phyloP scores from a whole-genome alignment of 345 rosid genomes.

The Acer campestre region DNA sequence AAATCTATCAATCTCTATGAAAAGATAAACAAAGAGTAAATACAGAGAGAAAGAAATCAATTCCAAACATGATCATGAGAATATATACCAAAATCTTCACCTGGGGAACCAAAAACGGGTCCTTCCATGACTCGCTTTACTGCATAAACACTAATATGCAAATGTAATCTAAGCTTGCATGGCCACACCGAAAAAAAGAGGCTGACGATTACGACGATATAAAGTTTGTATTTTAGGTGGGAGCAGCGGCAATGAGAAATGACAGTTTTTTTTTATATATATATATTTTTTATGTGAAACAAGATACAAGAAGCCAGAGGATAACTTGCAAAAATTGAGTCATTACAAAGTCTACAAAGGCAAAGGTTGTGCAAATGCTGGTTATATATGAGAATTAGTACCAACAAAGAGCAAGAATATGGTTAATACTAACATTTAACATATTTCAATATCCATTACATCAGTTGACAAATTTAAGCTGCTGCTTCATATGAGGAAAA shows the following conservation, averaged over 20 bases:
- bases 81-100: background rate
- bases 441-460: conserved; percentile 1
- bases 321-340: too few species aligned
- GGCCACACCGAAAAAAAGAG: background rate
- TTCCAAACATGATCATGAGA: background rate
- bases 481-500: background rate
- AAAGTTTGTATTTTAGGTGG: background rate
- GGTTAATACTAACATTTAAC: background rate
- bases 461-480: background rate
- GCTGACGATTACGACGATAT: background rate
- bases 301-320: too few species aligned
- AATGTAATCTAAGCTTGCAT: too few species aligned
- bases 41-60: background rate
- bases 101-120: too few species aligned
- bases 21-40: background rate
- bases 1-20: background rate
- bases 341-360: background rate
- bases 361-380: too few species aligned
- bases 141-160: background rate
- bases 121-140: background rate
- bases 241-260: background rate
- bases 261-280: background rate
- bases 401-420: too few species aligned
- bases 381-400: background rate
- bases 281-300: too few species aligned